Evolutionary conservation across 768 basidiomycete genomes (phyloP).

Genomic region (Lentinula raphanica): DNA sequence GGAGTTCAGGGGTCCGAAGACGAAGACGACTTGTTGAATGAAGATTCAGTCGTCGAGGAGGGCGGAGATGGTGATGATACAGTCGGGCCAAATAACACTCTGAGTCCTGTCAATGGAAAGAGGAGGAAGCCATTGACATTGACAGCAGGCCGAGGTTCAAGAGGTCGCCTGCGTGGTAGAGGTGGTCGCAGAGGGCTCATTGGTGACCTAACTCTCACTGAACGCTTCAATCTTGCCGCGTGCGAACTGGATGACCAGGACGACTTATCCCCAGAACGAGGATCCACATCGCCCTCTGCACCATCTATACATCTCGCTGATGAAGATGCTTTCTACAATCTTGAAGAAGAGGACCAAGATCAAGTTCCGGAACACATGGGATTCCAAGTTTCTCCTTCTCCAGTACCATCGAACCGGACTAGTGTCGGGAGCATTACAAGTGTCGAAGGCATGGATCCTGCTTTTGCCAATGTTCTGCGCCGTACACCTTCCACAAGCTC

Average conservation of each 20-base stretch:
- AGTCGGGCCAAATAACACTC: neutral
- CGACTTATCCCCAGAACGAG: neutral
- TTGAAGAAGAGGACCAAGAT: conserved; percentile 24
- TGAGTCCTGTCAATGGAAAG: neutral
- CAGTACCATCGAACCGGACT: conserved; percentile 54
- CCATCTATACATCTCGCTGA: conserved; percentile 26
- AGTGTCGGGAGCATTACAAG: conserved; percentile 26
- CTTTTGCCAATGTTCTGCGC: conserved; percentile 73
- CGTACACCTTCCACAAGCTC: conserved; percentile 46
- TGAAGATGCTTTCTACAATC: conserved; percentile 11
- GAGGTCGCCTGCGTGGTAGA: conserved; percentile 14
- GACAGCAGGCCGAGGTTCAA: neutral
- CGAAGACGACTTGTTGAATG: conserved; percentile 21
- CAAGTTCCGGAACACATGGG: conserved; percentile 19
- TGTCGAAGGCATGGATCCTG: conserved; percentile 85
- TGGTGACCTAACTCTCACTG: conserved; percentile 27
- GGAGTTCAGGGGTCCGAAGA: conserved; percentile 30
- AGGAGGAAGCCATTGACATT: neutral
- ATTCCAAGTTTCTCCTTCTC: conserved; percentile 26
- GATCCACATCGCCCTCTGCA: conserved; percentile 22
- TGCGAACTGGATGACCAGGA: neutral
- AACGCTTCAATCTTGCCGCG: conserved; percentile 31
- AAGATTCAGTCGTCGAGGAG: conserved; percentile 16
- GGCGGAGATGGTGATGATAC: conserved; percentile 12
- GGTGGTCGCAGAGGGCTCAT: conserved; percentile 28